Conservation (phyloP, 2,329 filamentous ascomycete genomes). For the Colletotrichum costaricense region DNA sequence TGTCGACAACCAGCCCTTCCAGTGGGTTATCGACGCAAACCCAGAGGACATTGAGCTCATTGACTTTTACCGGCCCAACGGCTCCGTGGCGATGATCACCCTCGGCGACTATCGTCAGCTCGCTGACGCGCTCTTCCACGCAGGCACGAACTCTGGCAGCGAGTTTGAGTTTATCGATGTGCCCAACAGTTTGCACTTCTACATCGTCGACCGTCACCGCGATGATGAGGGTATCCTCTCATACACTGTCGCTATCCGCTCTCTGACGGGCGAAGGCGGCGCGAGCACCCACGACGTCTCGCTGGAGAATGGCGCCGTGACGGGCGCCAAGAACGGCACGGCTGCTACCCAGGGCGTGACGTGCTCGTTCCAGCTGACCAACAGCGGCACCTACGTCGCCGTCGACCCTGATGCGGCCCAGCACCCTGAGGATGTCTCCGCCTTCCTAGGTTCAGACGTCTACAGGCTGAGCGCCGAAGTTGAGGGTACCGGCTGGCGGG, state of each 20-base stretch:
- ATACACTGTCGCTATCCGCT: slow-evolving; percentile 60
- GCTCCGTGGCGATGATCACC: slow-evolving; percentile 57
- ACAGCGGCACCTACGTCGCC: slow-evolving; percentile 52
- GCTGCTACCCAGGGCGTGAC: slow-evolving; percentile 49
- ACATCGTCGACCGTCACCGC: slow-evolving; percentile 56
- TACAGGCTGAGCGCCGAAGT: slow-evolving; percentile 58
- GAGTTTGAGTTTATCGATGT: slow-evolving; percentile 60
- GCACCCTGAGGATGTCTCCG: slow-evolving; percentile 49
- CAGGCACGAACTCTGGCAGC: slow-evolving; percentile 62
- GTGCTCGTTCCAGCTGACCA: slow-evolving; percentile 60
- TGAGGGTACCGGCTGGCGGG: slow-evolving; percentile 57
- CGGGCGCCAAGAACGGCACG: slow-evolving; percentile 37
- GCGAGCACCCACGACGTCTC: slow-evolving; percentile 49
- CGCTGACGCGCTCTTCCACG: slow-evolving; percentile 65
- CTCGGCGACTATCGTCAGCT: slow-evolving; percentile 66
- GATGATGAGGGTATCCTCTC: slow-evolving; percentile 55
- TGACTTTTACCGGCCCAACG: slow-evolving; percentile 62
- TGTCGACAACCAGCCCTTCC: slow-evolving; percentile 57
- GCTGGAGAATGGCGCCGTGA: slow-evolving; percentile 49
- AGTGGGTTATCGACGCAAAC: slow-evolving; percentile 66
- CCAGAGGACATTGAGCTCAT: slow-evolving; percentile 62
- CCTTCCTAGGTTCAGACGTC: slow-evolving; percentile 56
- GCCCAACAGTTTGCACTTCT: slow-evolving; percentile 61
- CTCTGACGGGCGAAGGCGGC: slow-evolving; percentile 50
- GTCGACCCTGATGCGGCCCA: slow-evolving; percentile 27